Conservation (phyloP, 2,329 filamentous ascomycete species). For the Hortaea sp. region DNA sequence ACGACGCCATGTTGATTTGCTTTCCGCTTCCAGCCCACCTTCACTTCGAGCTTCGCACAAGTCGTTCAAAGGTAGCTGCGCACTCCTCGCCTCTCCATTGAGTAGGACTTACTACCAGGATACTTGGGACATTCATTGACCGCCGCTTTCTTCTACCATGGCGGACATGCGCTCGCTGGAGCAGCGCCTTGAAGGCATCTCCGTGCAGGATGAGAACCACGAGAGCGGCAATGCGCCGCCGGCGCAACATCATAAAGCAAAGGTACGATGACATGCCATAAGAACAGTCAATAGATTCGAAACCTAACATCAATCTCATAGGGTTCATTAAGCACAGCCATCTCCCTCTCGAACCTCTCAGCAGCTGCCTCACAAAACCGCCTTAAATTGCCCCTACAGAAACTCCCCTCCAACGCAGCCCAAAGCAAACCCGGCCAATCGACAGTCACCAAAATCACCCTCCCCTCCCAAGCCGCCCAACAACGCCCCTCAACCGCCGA, state of each 20-base stretch:
- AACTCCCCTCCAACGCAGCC: slow-evolving; percentile 67
- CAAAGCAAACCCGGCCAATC: slow-evolving; percentile 10
- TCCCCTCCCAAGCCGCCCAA: slow-evolving; percentile 57
- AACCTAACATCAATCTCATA: slow-evolving; percentile 13
- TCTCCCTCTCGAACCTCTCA: slow-evolving; percentile 39
- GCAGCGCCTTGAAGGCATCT: slow-evolving; percentile 79
- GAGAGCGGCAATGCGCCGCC: slow-evolving; percentile 43
- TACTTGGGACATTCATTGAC: not conserved
- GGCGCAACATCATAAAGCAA: slow-evolving; percentile 51
- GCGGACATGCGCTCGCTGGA: slow-evolving; percentile 65
- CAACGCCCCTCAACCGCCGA: slow-evolving; percentile 27
- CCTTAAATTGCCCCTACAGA: slow-evolving; percentile 65
- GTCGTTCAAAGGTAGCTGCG: no score
- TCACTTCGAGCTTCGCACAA: no score
- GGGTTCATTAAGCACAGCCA: slow-evolving; percentile 38
- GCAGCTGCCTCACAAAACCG: slow-evolving; percentile 43
- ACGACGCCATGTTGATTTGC: no score
- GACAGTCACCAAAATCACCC: slow-evolving; percentile 54
- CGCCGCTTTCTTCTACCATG: slow-evolving; percentile 9
- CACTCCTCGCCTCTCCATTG: no score
- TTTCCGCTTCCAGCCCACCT: no score
- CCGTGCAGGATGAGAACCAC: slow-evolving; percentile 79
- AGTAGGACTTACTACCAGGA: no score
- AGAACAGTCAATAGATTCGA: slow-evolving; percentile 2
- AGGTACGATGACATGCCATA: slow-evolving; percentile 45